These are phyloP conservation scores for Neurospora cerealis DNA, from an alignment of 495 filamentous ascomycete genomes.

Conservation along the genomic window DNA sequence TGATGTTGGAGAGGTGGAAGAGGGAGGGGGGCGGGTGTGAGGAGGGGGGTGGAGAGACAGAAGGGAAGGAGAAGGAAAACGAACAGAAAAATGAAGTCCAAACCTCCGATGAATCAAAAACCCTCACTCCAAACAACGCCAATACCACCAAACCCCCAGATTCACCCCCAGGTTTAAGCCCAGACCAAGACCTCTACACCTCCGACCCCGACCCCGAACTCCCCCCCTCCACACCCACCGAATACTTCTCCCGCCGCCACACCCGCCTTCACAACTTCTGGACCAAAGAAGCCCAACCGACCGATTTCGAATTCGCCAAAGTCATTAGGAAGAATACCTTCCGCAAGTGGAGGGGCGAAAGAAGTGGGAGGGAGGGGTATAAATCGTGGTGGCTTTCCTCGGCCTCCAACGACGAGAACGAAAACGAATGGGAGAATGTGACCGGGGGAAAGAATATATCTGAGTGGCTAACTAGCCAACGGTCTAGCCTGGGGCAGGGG, in stretches of 20 bases:
- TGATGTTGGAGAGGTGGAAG: no score
- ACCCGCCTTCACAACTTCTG: neutral
- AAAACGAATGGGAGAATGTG: no score
- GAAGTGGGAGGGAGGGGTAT: neutral
- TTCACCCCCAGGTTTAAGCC: neutral
- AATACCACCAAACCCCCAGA: neutral
- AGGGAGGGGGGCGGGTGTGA: neutral
- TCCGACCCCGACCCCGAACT: neutral
- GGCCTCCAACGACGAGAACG: no score
- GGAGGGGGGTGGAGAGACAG: neutral
- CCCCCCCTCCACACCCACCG: neutral
- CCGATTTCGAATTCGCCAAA: neutral
- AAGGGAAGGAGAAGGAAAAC: neutral
- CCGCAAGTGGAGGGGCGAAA: neutral
- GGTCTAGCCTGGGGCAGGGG: slow-evolving; percentile 17
- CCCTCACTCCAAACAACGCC: no score
- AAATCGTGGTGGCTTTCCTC: no score
- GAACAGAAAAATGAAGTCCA: neutral
- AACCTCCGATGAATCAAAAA: neutral
- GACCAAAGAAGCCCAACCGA: neutral
- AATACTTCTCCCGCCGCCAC: neutral
- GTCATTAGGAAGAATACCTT: neutral
- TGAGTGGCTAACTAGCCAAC: neutral
- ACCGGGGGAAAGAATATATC: neutral
- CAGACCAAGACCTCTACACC: neutral